A percentile compares a stretch with the other conserved stretches of the same genome.
Conservation (phyloP, 2,329 filamentous ascomycete genomes). For the Dactylonectria estremocensis region DNA sequence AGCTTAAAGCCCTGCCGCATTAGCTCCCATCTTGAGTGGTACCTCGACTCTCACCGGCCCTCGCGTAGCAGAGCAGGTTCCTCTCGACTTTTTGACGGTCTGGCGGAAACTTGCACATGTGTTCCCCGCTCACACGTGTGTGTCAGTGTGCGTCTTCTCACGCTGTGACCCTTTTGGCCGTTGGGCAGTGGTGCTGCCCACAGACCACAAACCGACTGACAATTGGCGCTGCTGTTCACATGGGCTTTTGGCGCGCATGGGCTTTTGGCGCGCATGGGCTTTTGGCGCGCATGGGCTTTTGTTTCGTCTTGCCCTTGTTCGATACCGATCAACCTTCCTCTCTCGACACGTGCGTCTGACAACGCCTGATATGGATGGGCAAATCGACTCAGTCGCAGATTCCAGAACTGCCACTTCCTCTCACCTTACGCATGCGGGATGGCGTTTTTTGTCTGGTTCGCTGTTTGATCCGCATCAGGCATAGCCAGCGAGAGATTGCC, state of each 20-base stretch:
- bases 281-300: constrained; percentile 11
- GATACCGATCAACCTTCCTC: constrained; percentile 36
- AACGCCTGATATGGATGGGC: constrained; percentile 21
- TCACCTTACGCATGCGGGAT: constrained; percentile 30
- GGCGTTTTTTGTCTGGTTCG: constrained; percentile 30
- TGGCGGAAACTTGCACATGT: constrained; percentile 42
- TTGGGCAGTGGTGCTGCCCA: constrained; percentile 15
- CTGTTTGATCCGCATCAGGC: not conserved
- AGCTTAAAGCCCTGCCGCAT: constrained; percentile 44
- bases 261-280: constrained; percentile 16
- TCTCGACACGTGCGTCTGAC: constrained; percentile 36
- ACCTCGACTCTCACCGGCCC: constrained; percentile 40
- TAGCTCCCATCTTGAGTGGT: constrained; percentile 40
- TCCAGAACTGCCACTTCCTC: not conserved
- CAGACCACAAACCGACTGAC: constrained; percentile 21
- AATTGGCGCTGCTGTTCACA: constrained; percentile 28
- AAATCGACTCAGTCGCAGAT: constrained; percentile 21
- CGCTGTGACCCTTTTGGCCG: constrained; percentile 29
- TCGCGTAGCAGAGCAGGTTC: constrained; percentile 31
- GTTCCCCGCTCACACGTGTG: constrained; percentile 41
- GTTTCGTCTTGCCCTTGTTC: constrained; percentile 4
- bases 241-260: constrained; percentile 21
- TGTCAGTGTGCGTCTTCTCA: constrained; percentile 28
- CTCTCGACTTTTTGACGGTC: constrained; percentile 28
- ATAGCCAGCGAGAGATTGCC: not conserved